Conservation (phyloP, 179 eudicot species). For the Beta macrorhiza region DNA sequence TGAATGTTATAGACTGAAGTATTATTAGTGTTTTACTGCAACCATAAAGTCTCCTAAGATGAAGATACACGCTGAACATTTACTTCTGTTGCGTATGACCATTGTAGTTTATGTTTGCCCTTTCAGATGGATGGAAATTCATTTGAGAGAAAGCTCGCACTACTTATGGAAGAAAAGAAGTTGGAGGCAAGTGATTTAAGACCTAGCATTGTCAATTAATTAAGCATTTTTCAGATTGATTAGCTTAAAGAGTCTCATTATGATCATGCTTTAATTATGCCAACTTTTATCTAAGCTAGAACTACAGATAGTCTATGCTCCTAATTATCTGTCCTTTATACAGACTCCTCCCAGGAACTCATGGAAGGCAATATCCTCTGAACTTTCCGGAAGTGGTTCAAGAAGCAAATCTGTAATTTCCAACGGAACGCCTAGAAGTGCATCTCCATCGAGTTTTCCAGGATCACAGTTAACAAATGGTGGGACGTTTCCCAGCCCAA, state of each 20-base stretch:
- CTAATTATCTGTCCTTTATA: neutral
- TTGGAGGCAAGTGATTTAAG: constrained; percentile 39
- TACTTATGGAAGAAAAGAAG: constrained; percentile 45
- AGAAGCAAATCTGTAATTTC: constrained; percentile 36
- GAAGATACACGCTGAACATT: neutral
- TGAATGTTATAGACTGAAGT: neutral
- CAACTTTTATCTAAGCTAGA: neutral
- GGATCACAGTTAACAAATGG: constrained; percentile 16
- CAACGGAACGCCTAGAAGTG: constrained; percentile 34
- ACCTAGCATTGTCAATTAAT: neutral
- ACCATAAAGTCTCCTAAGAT: neutral
- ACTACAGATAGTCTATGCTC: neutral
- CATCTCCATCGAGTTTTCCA: constrained; percentile 35
- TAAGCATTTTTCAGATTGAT: neutral
- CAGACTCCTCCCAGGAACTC: constrained; percentile 46
- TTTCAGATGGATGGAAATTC: constrained; percentile 58
- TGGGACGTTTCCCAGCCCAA: constrained; percentile 39
- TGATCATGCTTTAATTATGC: neutral
- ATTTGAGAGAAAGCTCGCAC: constrained; percentile 60
- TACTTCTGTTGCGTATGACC: neutral
- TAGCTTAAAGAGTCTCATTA: neutral
- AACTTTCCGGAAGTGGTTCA: constrained; percentile 28
- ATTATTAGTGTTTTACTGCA: neutral
- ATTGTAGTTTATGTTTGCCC: neutral
- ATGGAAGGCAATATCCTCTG: constrained; percentile 34